Evolutionary conservation across 805 yeast species (phyloP), one percentile per base, ranked within the genome.

Genomic region (Lachancea thermotolerans): DNA sequence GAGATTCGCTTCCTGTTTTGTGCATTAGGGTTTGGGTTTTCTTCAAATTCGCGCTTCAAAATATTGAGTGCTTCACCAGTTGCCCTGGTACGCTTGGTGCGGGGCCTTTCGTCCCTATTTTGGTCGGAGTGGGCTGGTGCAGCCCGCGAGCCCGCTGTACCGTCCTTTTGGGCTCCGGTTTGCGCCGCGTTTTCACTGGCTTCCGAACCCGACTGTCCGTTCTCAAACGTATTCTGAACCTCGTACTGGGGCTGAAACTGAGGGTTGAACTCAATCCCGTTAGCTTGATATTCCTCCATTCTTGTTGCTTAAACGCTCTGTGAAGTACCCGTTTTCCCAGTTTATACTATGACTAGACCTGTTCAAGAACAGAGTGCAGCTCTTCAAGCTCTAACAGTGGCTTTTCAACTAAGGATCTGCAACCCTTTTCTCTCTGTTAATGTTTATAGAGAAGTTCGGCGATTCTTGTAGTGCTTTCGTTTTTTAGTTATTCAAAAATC

Each of bases 21-120:
- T 0, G 90, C 79, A 28, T 78, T 71, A 0, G 96, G 96, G 53
- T 83, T 85, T 28, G 86, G 83, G 53, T 85, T 85, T 42, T 67
- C 69, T 42, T 74, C 76, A 59, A 86, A 89, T 59, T 85, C 95
- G 28, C 70, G 67, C 36, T 86, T 75, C 40, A 89, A 70, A 37
- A 74, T 72, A 41, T 79, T 82, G 43, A 89, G 69, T 2, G 84
- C 88, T 57, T 82, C 91, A 1, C 95, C 91, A n/a, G 81, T 77
- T 2, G 89, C 89, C 44, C 91, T 69, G 11, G 82, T 79, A 49
- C 93, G 68, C 52, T 79, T 81, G 25, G 72, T 48, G 40, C 55
- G 55, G 4, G 55, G 42, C 49, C 39, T 45, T 49, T 44, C 46
- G 40, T 46, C 39, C 35, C 30, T 21, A 21, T 34, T 21, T 16